phyloP scores from a whole-genome alignment of 768 basidiomycete species.

The Gelatoporia subvermispora region DNA sequence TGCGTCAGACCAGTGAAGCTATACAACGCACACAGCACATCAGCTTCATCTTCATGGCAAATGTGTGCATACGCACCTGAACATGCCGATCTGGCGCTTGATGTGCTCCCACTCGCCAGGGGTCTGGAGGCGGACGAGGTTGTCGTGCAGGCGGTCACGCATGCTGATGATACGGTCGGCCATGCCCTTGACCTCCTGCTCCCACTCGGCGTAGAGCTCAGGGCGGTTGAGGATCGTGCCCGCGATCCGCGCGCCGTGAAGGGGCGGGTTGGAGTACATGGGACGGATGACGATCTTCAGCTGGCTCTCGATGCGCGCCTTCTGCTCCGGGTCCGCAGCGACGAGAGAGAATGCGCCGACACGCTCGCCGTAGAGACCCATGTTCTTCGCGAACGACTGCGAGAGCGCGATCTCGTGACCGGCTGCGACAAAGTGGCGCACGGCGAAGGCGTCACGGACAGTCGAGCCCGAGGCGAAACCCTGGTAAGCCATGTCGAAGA shows the following conservation, averaged over 20 bases:
- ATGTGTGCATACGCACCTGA: constrained; percentile 53
- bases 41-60: neutral
- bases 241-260: constrained; percentile 85
- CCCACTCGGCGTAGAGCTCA: constrained; percentile 82
- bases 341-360: constrained; percentile 94
- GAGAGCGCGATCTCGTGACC: constrained; percentile 88
- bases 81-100: constrained; percentile 96
- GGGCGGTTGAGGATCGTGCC: constrained; percentile 73
- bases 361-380: constrained; percentile 98
- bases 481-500: constrained; percentile 99
- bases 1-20: constrained; percentile 83
- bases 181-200: constrained; percentile 91
- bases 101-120: constrained; percentile 96
- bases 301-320: constrained; percentile 86
- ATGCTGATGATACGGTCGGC: constrained; percentile 92
- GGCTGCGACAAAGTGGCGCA: constrained; percentile 88
- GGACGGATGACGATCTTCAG: constrained; percentile 93
- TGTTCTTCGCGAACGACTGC: constrained; percentile 99
- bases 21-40: neutral
- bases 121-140: constrained; percentile 76
- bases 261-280: constrained; percentile 97
- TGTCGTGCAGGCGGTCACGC: constrained; percentile 77
- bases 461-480: constrained; percentile 96
- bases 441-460: constrained; percentile 86
- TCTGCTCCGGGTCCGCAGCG: constrained; percentile 65